These are phyloP conservation scores for Cucurbitaria berberidis DNA, from an alignment of 2,329 filamentous ascomycete genomes.

Conservation along the genomic window DNA sequence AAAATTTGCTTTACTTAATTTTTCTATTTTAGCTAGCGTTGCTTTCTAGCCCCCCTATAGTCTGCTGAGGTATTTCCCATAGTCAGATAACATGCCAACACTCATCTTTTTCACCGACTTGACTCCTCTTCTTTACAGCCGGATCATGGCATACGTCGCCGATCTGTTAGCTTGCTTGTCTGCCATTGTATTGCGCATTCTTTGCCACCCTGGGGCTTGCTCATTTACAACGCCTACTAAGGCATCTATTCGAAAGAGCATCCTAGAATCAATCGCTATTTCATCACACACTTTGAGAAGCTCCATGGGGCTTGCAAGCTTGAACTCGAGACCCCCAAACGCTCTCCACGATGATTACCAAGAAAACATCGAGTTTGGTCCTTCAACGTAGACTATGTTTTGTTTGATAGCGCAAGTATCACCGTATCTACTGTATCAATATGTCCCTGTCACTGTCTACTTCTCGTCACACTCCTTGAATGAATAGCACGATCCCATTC, in stretches of 20 bases:
- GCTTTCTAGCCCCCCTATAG: too few relatives aligned
- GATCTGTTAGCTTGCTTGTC: neutral
- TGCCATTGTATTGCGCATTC: neutral
- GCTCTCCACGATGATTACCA: neutral
- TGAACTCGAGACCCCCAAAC: neutral
- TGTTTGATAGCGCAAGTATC: neutral
- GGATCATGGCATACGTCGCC: neutral
- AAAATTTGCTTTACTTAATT: too few relatives aligned
- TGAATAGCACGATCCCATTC: neutral
- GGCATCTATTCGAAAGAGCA: too few relatives aligned
- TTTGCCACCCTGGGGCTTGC: too few relatives aligned
- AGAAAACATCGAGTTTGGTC: neutral
- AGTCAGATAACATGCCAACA: too few relatives aligned
- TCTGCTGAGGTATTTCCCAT: too few relatives aligned
- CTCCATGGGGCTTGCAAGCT: neutral
- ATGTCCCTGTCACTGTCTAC: neutral
- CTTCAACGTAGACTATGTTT: neutral
- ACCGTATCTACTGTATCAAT: neutral
- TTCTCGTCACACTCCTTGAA: neutral
- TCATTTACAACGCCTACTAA: too few relatives aligned
- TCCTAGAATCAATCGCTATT: too few relatives aligned
- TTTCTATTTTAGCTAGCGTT: too few relatives aligned
- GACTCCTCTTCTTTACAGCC: neutral
- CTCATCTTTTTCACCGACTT: neutral
- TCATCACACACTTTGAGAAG: too few relatives aligned